Base-by-base conservation (phyloP, 176 grass and related monocot genomes). In the Musa troglodytarum region DNA sequence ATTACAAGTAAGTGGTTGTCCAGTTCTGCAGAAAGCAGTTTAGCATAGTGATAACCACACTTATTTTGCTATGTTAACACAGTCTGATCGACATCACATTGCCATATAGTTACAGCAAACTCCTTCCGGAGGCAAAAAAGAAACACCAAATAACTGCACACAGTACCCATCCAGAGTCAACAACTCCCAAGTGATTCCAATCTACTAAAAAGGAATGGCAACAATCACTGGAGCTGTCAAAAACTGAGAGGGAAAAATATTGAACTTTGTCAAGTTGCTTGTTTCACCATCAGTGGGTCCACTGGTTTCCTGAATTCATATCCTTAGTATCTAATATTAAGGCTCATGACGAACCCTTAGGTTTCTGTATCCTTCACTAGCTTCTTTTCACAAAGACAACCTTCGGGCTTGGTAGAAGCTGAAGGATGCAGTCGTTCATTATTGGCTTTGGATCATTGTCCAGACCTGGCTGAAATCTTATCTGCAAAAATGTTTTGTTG, bases 221-320 rank as follows among this genome's bases (percentile, higher is more conserved):
- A 71, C 53, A 85, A 82, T 83, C 76, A 72, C 74, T 63, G 61
- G 80, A 82, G 74, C 82, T 77, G 86, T 92, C 63, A 94, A 99
- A 92, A 98, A 91, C 76, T 64, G 28, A 74, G 81, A 87, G 86
- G 74, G 72, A 90, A 99, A 89, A 91, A 61, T 43, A 68, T 77
- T 72, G n/a, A 82, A 58, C 70, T 22, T 78, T 52, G 43, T 82
- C 21, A 82, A 87, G 72, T 57, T 21, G 26, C 49, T 76, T 79
- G 43, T 74, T 76, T 78, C 15, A 73, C 51, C 43, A 76, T 78
- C 57, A 65, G 73, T 57, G 14, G 55, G 57, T 66, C 25, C 65
- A 76, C 15, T 34, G 12, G 29, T 52, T 24, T 53, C 11, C 19
- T 10, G 15, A 80, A 23, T 80, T 67, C 63, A 22, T 79, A 72